Conservation (phyloP, 2,329 filamentous ascomycete species). For the Orbilia blumenaviensis region DNA sequence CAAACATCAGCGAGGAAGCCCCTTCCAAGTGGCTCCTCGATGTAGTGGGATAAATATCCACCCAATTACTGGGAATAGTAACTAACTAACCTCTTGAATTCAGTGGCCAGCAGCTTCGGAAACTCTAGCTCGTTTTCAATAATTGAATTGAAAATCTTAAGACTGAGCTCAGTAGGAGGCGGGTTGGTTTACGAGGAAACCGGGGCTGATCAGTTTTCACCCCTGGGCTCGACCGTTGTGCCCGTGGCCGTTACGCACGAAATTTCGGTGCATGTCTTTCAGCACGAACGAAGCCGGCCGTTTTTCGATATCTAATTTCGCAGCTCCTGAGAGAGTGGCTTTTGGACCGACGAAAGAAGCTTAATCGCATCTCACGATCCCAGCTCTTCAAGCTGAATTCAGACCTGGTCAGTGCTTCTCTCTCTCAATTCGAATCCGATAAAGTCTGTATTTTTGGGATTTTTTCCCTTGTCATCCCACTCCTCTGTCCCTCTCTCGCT, state of each 20-base stretch:
- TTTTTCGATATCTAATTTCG: constrained; percentile 22
- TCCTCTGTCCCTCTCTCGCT: not conserved
- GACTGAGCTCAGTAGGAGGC: constrained; percentile 2
- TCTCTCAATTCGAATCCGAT: not conserved
- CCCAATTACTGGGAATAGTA: constrained; percentile 2
- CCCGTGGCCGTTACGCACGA: constrained; percentile 6
- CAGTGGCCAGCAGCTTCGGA: constrained; percentile 14
- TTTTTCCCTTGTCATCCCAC: not conserved
- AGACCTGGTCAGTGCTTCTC: constrained; percentile 12
- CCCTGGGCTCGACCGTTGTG: constrained; percentile 17
- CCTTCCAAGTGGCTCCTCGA: constrained; percentile 12
- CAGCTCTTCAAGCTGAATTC: constrained; percentile 9
- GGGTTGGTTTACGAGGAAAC: constrained; percentile 1
- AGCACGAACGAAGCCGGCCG: not conserved
- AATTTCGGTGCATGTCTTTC: constrained; percentile 1
- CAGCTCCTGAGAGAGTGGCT: not conserved
- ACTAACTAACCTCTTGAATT: not conserved
- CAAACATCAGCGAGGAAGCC: not conserved
- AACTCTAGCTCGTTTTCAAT: not conserved
- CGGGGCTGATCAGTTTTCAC: not conserved
- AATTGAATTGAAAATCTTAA: constrained; percentile 20
- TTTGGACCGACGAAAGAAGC: constrained; percentile 9
- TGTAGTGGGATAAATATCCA: not conserved
- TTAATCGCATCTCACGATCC: constrained; percentile 14
- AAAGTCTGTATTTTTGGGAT: not conserved